phyloP scores from a whole-genome alignment of 1,139 yeast species.

The Chernovozyma aurita region DNA sequence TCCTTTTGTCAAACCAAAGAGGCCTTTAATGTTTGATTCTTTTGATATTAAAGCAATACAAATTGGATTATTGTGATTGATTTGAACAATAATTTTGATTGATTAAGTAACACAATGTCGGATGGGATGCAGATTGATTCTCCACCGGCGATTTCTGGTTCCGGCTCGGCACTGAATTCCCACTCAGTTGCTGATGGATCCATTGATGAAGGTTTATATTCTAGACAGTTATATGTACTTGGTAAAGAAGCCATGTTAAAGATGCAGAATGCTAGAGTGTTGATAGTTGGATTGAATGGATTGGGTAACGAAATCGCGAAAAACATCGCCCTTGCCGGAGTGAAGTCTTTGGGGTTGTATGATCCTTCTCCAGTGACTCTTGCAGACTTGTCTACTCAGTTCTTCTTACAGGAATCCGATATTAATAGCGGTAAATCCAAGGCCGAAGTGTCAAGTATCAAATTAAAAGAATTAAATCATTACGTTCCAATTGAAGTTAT shows the following conservation, averaged over 20 bases:
- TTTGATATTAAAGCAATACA: too few species aligned
- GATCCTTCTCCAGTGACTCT: conserved; percentile 72
- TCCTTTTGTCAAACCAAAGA: too few species aligned
- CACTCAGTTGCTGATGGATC: conserved; percentile 11
- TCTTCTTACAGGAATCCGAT: conserved; percentile 68
- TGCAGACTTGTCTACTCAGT: conserved; percentile 82
- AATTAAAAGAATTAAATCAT: conserved; percentile 75
- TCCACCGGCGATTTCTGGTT: conserved; percentile 38
- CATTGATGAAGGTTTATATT: conserved; percentile 90
- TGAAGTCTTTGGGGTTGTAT: conserved; percentile 81
- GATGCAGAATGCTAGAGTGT: conserved; percentile 89
- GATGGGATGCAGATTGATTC: conserved; percentile 54
- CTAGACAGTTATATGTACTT: conserved; percentile 89
- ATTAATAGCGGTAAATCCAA: conserved; percentile 60
- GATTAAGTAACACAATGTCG: conserved; percentile 22
- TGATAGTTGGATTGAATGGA: conserved; percentile 84
- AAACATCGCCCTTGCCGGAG: conserved; percentile 95
- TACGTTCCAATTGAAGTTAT: conserved; percentile 85
- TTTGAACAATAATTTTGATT: too few species aligned
- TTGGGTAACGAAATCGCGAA: conserved; percentile 95
- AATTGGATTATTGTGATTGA: too few species aligned
- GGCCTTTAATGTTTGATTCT: too few species aligned
- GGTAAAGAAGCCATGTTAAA: conserved; percentile 98
- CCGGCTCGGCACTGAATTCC: conserved; percentile 1
- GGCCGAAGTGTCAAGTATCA: conserved; percentile 63